Evolutionary conservation across 768 basidiomycete genomes (phyloP).

Genomic region (Amanita phalloides): DNA sequence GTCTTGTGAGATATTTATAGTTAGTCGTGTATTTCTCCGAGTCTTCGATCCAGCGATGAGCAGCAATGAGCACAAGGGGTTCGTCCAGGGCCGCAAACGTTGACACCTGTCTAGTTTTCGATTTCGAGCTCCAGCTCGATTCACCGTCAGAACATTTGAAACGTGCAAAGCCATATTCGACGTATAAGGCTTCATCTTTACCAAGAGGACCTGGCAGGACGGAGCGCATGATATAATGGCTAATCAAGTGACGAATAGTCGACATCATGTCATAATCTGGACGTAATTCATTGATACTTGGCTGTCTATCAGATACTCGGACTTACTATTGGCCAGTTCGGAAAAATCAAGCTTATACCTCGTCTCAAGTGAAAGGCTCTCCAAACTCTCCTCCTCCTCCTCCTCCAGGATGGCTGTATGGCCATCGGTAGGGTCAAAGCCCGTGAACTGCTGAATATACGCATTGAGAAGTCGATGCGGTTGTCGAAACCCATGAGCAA

Average conservation of each 20-base stretch:
- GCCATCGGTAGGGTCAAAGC: slow-evolving; percentile 28
- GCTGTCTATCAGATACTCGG: slow-evolving; percentile 21
- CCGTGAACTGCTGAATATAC: slow-evolving; percentile 29
- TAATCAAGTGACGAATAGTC: slow-evolving; percentile 10
- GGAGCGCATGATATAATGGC: slow-evolving; percentile 32
- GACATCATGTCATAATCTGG: neutral
- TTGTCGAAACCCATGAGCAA: slow-evolving; percentile 24
- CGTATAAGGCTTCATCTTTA: slow-evolving; percentile 26
- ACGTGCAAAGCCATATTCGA: slow-evolving; percentile 35
- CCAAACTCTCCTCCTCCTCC: slow-evolving; percentile 9
- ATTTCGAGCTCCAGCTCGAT: neutral
- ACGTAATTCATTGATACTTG: slow-evolving; percentile 25
- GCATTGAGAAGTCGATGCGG: slow-evolving; percentile 30
- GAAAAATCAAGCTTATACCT: slow-evolving; percentile 27
- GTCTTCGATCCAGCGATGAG: slow-evolving; percentile 27
- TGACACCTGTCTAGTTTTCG: neutral
- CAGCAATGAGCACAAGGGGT: slow-evolving; percentile 32
- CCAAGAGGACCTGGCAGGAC: slow-evolving; percentile 24
- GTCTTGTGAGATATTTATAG: slow-evolving; percentile 27
- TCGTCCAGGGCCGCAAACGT: slow-evolving; percentile 28
- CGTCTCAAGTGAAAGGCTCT: neutral
- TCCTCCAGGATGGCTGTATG: slow-evolving; percentile 16
- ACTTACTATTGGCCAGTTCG: slow-evolving; percentile 30
- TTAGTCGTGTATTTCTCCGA: slow-evolving; percentile 18
- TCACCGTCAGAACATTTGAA: slow-evolving; percentile 18